Conservation (phyloP, 108 stramenopile genomes). For the Nitzschia palea region DNA sequence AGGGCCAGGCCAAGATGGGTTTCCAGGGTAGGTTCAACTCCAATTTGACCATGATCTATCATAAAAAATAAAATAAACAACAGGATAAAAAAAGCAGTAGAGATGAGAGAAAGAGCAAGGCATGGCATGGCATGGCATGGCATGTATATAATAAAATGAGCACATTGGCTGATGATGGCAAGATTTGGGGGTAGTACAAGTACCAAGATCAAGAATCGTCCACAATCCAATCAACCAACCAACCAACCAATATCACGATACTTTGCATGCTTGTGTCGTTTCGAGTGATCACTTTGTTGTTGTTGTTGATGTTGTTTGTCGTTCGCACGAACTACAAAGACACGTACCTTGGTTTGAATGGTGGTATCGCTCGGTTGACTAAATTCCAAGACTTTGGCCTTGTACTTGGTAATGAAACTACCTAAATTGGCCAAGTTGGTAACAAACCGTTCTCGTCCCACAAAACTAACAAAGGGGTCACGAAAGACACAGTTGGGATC, state of each 20-base stretch:
- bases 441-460: slow-evolving; percentile 84
- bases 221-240: too few species aligned
- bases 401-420: slow-evolving; percentile 82
- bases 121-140: too few species aligned
- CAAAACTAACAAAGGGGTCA: slow-evolving; percentile 90
- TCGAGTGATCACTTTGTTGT: too few species aligned
- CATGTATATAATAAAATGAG: too few species aligned
- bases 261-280: too few species aligned
- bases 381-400: slow-evolving; percentile 51
- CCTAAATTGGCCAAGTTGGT: slow-evolving; percentile 88
- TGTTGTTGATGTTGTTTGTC: background rate
- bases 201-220: too few species aligned
- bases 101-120: too few species aligned
- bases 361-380: background rate
- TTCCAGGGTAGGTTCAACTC: slow-evolving; percentile 91
- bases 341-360: slow-evolving; percentile 11
- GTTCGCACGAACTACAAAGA: background rate
- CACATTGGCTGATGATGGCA: too few species aligned
- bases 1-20: slow-evolving; percentile 82
- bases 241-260: too few species aligned
- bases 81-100: too few species aligned
- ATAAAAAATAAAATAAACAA: background rate
- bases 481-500: slow-evolving; percentile 81
- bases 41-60: slow-evolving; percentile 82
- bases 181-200: too few species aligned